phyloP scores from a whole-genome alignment of 208 protist genomes.

The Borovskyia barvae region DNA sequence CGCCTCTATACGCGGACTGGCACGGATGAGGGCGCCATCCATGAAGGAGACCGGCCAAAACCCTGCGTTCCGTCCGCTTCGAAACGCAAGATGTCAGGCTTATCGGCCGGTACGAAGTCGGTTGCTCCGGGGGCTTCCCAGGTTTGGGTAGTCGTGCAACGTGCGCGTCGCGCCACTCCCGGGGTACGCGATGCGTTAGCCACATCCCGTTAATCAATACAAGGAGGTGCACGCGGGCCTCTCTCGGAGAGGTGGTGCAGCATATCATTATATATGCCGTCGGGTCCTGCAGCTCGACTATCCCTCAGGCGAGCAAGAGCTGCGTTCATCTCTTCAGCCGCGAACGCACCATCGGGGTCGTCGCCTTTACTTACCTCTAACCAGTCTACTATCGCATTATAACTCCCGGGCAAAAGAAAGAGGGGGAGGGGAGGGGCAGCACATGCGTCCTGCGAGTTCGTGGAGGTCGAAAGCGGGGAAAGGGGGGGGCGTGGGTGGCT shows the following conservation, averaged over 20 bases:
- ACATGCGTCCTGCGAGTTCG: neutral
- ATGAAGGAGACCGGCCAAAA: neutral
- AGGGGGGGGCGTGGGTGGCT: neutral
- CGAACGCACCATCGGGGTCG: neutral
- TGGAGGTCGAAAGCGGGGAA: neutral
- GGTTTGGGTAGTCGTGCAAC: neutral
- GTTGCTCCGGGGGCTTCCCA: neutral
- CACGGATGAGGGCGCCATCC: neutral
- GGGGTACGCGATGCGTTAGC: neutral
- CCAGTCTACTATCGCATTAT: neutral
- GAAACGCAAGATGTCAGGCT: neutral
- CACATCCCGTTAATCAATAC: neutral
- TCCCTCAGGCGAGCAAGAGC: neutral
- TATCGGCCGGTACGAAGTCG: neutral
- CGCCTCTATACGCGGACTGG: neutral
- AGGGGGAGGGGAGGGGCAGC: neutral
- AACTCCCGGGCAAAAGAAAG: neutral
- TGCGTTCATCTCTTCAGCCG: neutral
- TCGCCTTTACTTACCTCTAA: neutral
- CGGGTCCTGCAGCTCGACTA: neutral
- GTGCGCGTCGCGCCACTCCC: neutral
- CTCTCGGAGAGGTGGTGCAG: neutral
- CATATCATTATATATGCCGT: neutral
- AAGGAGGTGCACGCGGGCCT: neutral
- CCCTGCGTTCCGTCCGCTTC: neutral